Percentiles rank a stretch among this genome's conserved stretches.
phyloP scores from a whole-genome alignment of 2,329 filamentous ascomycete genomes.

The Ophiosphaerella narmari region DNA sequence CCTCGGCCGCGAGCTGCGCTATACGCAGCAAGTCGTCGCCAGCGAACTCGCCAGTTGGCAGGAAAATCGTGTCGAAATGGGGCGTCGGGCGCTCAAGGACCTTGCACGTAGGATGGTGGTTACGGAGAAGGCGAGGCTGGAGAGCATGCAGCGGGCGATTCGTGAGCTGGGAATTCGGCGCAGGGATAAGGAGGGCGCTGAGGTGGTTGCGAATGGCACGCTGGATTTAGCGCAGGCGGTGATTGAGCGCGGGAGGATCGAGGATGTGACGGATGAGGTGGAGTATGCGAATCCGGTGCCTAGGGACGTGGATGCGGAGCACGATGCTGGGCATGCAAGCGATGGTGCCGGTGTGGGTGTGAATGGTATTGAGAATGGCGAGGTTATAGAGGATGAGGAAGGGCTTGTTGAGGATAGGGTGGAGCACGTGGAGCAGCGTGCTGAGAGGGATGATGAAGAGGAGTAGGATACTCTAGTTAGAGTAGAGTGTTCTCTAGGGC shows the following conservation, averaged over 20 bases:
- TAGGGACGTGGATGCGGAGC: neutral
- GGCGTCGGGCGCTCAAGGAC: constrained; percentile 72
- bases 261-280: constrained; percentile 17
- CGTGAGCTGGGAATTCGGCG: constrained; percentile 53
- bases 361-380: constrained; percentile 12
- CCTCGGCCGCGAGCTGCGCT: constrained; percentile 80
- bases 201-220: neutral
- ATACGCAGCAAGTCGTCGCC: constrained; percentile 92
- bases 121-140: constrained; percentile 76
- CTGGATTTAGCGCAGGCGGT: neutral
- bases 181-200: neutral
- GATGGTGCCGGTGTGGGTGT: constrained; percentile 8
- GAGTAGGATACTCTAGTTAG: neutral
- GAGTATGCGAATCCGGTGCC: constrained; percentile 7
- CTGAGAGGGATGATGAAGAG: neutral
- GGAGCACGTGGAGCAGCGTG: neutral
- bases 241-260: constrained; percentile 9
- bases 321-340: constrained; percentile 17
- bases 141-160: constrained; percentile 79
- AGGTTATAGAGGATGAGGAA: constrained; percentile 9
- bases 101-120: constrained; percentile 80
- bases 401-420: constrained; percentile 6
- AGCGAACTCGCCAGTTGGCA: constrained; percentile 93
- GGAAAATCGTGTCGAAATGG: constrained; percentile 80
- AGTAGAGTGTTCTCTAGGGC: neutral